Percentiles rank a stretch among this genome's conserved stretches.
phyloP scores from a whole-genome alignment of 768 basidiomycete species.

The Phaffia australis region DNA sequence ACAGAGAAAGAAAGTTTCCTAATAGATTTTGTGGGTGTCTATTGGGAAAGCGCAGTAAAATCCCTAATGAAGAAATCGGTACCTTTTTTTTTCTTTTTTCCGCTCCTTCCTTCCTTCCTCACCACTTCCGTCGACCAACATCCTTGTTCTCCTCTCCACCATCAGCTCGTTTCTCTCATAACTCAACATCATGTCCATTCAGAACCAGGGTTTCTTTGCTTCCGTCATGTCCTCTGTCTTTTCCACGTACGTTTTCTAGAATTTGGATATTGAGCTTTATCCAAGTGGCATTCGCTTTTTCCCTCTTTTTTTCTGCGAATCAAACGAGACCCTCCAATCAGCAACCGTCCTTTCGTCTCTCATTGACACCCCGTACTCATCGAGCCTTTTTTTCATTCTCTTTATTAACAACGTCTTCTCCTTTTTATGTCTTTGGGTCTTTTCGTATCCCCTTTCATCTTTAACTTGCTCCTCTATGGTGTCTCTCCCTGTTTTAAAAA shows the following conservation, averaged over 20 bases:
- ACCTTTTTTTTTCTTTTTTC: background rate
- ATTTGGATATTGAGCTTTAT: background rate
- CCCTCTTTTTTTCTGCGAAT: too few species aligned
- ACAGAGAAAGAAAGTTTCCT: too few species aligned
- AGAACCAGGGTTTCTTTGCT: conserved; percentile 22
- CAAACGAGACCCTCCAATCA: too few species aligned
- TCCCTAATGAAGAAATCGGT: too few species aligned
- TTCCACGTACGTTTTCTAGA: conserved; percentile 15
- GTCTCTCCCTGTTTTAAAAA: too few species aligned
- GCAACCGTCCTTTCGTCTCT: conserved; percentile 6
- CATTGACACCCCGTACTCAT: background rate
- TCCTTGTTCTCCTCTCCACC: conserved; percentile 10
- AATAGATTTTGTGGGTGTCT: too few species aligned
- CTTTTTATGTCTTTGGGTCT: too few species aligned
- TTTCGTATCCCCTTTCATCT: background rate
- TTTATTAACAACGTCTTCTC: too few species aligned
- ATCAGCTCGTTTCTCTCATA: conserved; percentile 1
- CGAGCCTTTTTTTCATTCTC: background rate
- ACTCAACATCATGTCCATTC: conserved; percentile 6
- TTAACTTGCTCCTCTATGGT: too few species aligned
- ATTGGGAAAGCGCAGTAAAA: too few species aligned
- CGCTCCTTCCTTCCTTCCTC: conserved; percentile 1
- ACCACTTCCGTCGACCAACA: background rate
- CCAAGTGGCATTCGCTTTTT: too few species aligned
- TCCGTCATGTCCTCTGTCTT: conserved; percentile 23